Evolutionary conservation across 768 basidiomycete species (phyloP), one percentile per base, ranked within the genome.

Genomic region (Leccinum olivaceopallidum): DNA sequence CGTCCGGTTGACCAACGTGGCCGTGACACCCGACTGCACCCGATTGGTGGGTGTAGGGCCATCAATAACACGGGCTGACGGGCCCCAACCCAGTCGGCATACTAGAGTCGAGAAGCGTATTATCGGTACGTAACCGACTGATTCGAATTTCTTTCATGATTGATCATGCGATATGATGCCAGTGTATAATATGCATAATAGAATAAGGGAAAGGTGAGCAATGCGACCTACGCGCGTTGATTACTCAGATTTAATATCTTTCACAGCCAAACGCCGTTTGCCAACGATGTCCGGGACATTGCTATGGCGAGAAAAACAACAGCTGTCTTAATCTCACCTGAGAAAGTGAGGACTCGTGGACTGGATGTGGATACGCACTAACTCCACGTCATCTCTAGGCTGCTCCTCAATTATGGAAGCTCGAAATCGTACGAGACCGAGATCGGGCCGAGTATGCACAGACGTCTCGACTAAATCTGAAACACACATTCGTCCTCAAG

Each of bases 401-500:
- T 5, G 83, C 88, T n/a, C 89, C 90, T 7, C 89, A 91, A 69
- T 75, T 90, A 4, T 92, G 89, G 88, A 86, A 83, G 72, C 71
- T 92, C 52, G 86, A 90, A 54, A 69, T 83, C 24, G 75, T 89
- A 28, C 85, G 83, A 70, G 85, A 88, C 58, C 69, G 64, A 59
- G 75, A 68, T 61, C 73, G 78, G 28, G 78, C 78, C 24, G 77
- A 75, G 34, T 64, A 67, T 28, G 68, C 65, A 14, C 64, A 69
- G 69, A 74, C 66, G 5, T 74, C 73, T 56, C 65, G 73, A 48
- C 63, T 75, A 5, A 69, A 52, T 12, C 65, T 80, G 59, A 85
- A 87, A 54, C 90, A 90, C 64, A 91, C 86, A 1, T 92, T 90
- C 68, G 82, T 86, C 79, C 86, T 89, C 9, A 89, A 87, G 68